These are phyloP conservation scores for Talaromyces sp. DNA, from an alignment of 2,329 filamentous ascomycete genomes.

Conservation along the genomic window DNA sequence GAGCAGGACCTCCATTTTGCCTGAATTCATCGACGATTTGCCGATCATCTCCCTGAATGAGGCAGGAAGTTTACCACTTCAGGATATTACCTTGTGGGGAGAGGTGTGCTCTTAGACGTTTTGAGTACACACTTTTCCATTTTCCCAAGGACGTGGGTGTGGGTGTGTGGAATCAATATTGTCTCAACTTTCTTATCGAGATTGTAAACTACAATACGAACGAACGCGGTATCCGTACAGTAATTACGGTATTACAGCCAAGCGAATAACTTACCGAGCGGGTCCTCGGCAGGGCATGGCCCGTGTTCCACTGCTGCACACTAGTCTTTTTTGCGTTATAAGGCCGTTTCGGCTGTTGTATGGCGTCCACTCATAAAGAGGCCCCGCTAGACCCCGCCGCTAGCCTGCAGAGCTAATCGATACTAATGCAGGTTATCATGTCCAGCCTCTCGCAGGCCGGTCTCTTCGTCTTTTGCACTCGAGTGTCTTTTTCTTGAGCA, in stretches of 20 bases:
- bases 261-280: neutral
- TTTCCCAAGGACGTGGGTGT: neutral
- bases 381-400: neutral
- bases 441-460: neutral
- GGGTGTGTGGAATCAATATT: neutral
- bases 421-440: slow-evolving; percentile 10
- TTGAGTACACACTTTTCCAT: neutral
- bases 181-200: neutral
- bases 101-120: neutral
- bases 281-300: slow-evolving; percentile 7
- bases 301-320: neutral
- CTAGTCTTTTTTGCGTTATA: slow-evolving; percentile 9
- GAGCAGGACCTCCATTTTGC: neutral
- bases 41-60: neutral
- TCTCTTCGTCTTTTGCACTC: neutral
- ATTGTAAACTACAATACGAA: slow-evolving; percentile 1
- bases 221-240: neutral
- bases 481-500: neutral
- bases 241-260: neutral
- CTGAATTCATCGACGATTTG: neutral
- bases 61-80: neutral
- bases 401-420: neutral
- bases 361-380: neutral
- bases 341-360: slow-evolving; percentile 6
- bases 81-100: slow-evolving; percentile 6